A percentile compares a stretch with the other conserved stretches of the same genome.
phyloP scores from a whole-genome alignment of 2,329 filamentous ascomycete species.

The Beauveria bassiana region DNA sequence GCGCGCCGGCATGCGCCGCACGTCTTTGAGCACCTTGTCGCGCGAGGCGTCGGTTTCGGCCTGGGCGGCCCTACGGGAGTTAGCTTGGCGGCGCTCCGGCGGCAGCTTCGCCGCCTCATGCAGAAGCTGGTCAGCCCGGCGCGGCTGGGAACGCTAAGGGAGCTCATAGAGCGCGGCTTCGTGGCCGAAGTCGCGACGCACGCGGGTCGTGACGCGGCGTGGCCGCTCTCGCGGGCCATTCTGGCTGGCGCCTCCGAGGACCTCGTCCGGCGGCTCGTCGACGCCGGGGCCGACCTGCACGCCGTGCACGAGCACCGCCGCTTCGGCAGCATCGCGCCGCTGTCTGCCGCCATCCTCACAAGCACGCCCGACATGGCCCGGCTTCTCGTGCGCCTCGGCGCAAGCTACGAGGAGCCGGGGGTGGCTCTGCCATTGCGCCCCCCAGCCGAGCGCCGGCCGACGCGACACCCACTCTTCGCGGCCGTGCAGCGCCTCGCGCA shows the following conservation, averaged over 20 bases:
- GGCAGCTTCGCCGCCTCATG: neutral
- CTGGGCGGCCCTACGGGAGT: neutral
- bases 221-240: conserved; percentile 3
- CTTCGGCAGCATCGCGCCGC: neutral
- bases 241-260: neutral
- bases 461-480: neutral
- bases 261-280: neutral
- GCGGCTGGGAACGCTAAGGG: neutral
- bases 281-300: neutral
- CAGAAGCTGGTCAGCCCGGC: neutral
- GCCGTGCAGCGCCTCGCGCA: neutral
- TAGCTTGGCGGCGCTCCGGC: neutral
- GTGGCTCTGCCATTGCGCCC: neutral
- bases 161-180: neutral
- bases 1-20: neutral
- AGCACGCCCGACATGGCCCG: neutral
- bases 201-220: neutral
- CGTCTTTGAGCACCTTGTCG: neutral
- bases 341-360: neutral
- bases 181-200: neutral
- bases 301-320: neutral
- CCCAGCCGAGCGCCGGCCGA: neutral
- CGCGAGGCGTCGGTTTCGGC: neutral
- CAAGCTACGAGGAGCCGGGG: neutral
- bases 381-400: neutral